phyloP scores from a whole-genome alignment of 2,329 filamentous ascomycete genomes.

The Exophiala spinifera region DNA sequence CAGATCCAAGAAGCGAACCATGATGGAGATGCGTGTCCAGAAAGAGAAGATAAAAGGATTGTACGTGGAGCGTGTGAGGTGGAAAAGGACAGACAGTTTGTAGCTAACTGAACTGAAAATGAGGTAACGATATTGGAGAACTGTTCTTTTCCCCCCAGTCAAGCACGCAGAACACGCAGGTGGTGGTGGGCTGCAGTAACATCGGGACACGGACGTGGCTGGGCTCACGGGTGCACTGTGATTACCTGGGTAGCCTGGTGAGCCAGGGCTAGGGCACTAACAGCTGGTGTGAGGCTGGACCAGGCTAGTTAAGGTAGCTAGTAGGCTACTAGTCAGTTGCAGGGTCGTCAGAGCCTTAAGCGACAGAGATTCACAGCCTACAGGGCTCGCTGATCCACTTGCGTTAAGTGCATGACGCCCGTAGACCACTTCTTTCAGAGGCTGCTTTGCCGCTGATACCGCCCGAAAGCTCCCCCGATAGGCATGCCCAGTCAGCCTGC shows the following conservation, averaged over 20 bases:
- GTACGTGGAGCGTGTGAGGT: not conserved
- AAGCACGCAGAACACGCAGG: too few species aligned
- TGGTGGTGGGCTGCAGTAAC: not conserved
- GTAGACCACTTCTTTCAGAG: not conserved
- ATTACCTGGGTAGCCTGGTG: too few species aligned
- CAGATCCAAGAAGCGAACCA: constrained; percentile 72
- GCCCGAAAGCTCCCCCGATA: not conserved
- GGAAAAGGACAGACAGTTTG: not conserved
- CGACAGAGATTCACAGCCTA: not conserved
- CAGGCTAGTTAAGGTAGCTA: too few species aligned
- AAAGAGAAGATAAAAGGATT: constrained; percentile 4
- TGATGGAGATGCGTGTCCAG: constrained; percentile 41
- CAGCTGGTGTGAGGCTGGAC: too few species aligned
- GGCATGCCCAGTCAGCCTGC: not conserved
- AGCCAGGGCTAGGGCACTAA: too few species aligned
- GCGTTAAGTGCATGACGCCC: not conserved
- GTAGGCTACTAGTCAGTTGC: too few species aligned
- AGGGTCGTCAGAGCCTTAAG: too few species aligned
- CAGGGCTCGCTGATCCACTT: not conserved
- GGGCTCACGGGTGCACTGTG: not conserved
- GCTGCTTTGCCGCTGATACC: not conserved
- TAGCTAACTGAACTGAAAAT: not conserved
- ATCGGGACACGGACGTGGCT: not conserved
- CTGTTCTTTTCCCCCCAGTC: not conserved
- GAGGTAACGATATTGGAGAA: constrained; percentile 2